A percentile compares a stretch with the other conserved stretches of the same genome.
These are phyloP conservation scores for Cunninghamia lanceolata DNA, from an alignment of 75 land plant species.

Conservation along the genomic window DNA sequence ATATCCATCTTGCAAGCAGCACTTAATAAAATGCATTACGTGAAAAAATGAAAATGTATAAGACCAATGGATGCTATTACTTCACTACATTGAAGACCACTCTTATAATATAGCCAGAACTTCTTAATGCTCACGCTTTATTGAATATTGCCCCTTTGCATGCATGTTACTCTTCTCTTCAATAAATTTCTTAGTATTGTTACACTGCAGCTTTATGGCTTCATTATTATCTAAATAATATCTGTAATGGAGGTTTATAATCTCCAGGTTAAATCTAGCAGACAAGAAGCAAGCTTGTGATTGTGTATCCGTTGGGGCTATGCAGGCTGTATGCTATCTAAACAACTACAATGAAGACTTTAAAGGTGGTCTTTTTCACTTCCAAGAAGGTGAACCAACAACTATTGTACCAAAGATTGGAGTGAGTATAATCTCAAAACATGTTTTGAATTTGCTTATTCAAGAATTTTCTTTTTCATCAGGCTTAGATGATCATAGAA, in stretches of 20 bases:
- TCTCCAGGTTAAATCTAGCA: not conserved
- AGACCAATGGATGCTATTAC: not conserved
- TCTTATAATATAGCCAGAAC: not conserved
- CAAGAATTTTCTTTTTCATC: not conserved
- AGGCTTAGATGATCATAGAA: not conserved
- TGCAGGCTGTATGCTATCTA: conserved; percentile 90
- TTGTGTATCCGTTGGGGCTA: not conserved
- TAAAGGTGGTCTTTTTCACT: conserved; percentile 80
- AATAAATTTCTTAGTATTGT: not conserved
- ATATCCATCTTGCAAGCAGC: not conserved
- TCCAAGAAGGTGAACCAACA: conserved; percentile 73
- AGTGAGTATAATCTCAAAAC: conserved; percentile 29
- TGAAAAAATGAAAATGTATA: not conserved
- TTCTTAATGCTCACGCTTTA: not conserved
- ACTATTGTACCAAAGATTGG: conserved; percentile 67
- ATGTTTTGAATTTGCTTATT: not conserved
- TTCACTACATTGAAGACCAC: not conserved
- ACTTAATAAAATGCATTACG: not conserved
- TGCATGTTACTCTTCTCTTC: not conserved
- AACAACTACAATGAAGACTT: conserved; percentile 67
- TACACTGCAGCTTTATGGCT: not conserved
- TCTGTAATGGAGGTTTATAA: not conserved
- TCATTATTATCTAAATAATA: not conserved
- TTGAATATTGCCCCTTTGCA: not conserved
- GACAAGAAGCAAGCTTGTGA: not conserved